phyloP scores from a whole-genome alignment of 768 basidiomycete species.

The Lentinula lateritia region DNA sequence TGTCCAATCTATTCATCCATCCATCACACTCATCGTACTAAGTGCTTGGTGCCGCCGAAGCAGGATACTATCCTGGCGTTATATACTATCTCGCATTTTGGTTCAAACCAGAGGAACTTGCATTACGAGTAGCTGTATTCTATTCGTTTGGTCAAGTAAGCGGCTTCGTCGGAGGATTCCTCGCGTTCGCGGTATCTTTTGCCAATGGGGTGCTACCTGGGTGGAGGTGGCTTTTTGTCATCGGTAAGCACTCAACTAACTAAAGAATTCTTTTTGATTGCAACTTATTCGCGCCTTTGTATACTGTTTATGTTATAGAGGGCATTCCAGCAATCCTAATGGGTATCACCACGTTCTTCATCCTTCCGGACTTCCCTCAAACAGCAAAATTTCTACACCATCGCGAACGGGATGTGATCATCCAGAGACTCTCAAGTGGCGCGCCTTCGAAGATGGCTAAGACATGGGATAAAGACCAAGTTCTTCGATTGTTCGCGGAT shows the following conservation, averaged over 20 bases:
- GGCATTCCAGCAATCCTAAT: conserved; percentile 15
- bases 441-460: conserved; percentile 12
- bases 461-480: conserved; percentile 10
- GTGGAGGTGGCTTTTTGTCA: conserved; percentile 29
- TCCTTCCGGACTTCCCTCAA: conserved; percentile 38
- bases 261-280: too few species aligned
- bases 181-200: conserved; percentile 16
- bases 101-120: conserved; percentile 17
- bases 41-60: conserved; percentile 12
- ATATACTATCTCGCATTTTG: conserved; percentile 18
- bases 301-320: conserved; percentile 4
- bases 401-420: conserved; percentile 25
- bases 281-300: conserved; percentile 6
- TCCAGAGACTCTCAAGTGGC: conserved; percentile 20
- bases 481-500: conserved; percentile 9
- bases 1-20: not conserved
- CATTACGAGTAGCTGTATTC: conserved; percentile 14
- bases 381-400: conserved; percentile 30
- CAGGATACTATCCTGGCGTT: conserved; percentile 16
- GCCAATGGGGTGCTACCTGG: conserved; percentile 13
- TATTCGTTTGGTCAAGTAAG: conserved; percentile 16
- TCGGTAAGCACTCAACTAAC: conserved; percentile 11
- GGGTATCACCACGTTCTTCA: conserved; percentile 16
- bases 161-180: conserved; percentile 17
- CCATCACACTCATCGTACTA: too few species aligned